Base-by-base conservation (phyloP, 495 filamentous ascomycete species). In the Neurospora sp. region DNA sequence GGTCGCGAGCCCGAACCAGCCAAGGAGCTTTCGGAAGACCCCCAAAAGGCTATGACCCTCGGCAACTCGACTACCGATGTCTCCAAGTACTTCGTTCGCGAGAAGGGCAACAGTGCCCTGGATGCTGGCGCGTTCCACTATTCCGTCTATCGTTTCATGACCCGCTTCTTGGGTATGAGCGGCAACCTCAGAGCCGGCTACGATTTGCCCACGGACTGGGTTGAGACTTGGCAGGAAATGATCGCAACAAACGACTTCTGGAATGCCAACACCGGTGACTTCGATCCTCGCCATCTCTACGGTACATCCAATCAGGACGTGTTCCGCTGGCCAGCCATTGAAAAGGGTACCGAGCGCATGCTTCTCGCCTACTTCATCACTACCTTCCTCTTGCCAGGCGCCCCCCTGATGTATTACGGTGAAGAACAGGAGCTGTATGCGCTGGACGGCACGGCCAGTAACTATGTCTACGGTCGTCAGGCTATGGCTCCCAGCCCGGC, bases 241-340 rank as follows among this genome's bases (percentile, higher is more conserved):
- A 70, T 92, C 10, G 77, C 82, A 59, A 89, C 87, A 18, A 91
- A 93, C 75, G 91, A 93, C 75, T 75, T 92, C 73, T 76, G 87
- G 73, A 92, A 92, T 73, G 83, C 88, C 6, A 89, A 90, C 77
- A 91, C 87, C 2, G 89, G 88, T 68, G 81, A 86, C 71, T 91
- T 91, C 72, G 91, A 93, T 75, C 91, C 91, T 5, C 85, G 91
- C 16, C 90, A 93, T 76, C 87, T 92, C 84, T 92, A 88, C 69
- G 91, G 91, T 38, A 84, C 84, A 3, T 90, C 89, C 7, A 92
- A 92, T 75, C 91, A 93, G 79, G 91, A 93, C 76, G 89, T 93
- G 6, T 91, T 93, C 78, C 86, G 91, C 10, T 93, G 91, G 91
- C 91, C 91, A 9, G 84, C 88, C 4, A 83, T 93, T 68, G 81